These are phyloP conservation scores for Aotearoamyces nothofagi DNA, from an alignment of 2,329 filamentous ascomycete genomes.

Conservation along the genomic window DNA sequence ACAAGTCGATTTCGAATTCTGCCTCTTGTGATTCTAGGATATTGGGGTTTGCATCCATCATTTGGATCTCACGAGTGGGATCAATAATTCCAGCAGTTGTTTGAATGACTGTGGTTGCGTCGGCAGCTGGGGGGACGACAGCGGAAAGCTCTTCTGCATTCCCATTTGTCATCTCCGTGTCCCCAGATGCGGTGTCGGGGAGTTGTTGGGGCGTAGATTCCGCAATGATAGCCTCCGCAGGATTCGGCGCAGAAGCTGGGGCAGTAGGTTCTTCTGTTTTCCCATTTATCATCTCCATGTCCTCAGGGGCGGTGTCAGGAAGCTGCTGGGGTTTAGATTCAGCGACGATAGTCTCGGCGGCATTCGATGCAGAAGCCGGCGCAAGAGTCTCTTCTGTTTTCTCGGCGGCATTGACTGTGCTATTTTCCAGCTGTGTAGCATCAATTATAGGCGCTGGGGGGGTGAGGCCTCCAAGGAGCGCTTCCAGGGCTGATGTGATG, in stretches of 20 bases:
- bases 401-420: background rate
- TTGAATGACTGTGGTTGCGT: no score
- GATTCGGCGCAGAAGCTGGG: background rate
- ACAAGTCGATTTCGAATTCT: slow-evolving; percentile 77
- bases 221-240: background rate
- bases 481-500: slow-evolving; percentile 3
- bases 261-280: no score
- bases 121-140: no score
- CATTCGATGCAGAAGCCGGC: background rate
- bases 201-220: background rate
- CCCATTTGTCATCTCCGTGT: slow-evolving; percentile 1
- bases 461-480: slow-evolving; percentile 1
- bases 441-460: background rate
- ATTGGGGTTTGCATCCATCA: slow-evolving; percentile 2
- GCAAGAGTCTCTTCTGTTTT: background rate
- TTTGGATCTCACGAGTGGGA: background rate
- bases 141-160: no score
- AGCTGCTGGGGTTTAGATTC: no score
- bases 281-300: no score
- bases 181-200: no score
- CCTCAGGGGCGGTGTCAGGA: background rate
- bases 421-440: background rate
- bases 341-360: no score
- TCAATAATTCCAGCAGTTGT: background rate
- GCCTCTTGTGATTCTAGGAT: slow-evolving; percentile 31